Conservation (phyloP, 83 land plant genomes). For the Isoetes engelmannii region DNA sequence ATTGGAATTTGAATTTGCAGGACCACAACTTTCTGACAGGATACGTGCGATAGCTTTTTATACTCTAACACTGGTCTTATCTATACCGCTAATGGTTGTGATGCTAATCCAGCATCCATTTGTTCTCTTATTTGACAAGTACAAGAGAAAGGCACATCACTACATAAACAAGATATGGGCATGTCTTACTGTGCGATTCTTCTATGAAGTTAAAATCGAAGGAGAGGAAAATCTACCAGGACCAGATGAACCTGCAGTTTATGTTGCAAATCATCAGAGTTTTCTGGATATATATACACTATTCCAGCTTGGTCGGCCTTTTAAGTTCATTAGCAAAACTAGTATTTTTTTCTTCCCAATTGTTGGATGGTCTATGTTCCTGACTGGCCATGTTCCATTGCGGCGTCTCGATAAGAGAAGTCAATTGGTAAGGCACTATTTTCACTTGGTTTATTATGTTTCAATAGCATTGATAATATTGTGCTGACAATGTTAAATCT, state of each 20-base stretch:
- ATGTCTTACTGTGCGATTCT: conserved; percentile 42
- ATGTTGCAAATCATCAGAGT: conserved; percentile 94
- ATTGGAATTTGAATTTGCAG: too few species aligned
- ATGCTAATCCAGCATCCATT: conserved; percentile 82
- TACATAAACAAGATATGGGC: conserved; percentile 84
- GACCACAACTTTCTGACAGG: conserved; percentile 6
- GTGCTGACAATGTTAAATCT: background rate
- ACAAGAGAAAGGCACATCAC: conserved; percentile 62
- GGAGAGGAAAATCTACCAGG: conserved; percentile 83
- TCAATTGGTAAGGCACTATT: conserved; percentile 61
- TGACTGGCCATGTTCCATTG: conserved; percentile 78
- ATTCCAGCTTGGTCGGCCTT: conserved; percentile 71
- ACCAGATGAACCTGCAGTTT: conserved; percentile 70
- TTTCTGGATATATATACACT: conserved; percentile 83
- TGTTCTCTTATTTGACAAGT: conserved; percentile 68
- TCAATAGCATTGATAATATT: background rate
- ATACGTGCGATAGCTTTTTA: conserved; percentile 73
- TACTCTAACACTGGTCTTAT: conserved; percentile 45
- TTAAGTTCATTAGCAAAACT: conserved; percentile 96
- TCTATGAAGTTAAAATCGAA: conserved; percentile 55
- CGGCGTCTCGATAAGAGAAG: conserved; percentile 85
- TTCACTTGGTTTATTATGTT: background rate
- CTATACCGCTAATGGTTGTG: conserved; percentile 50
- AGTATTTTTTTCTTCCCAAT: conserved; percentile 73
- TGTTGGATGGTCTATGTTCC: conserved; percentile 93